Conservation (phyloP, 2,329 filamentous ascomycete genomes). For the Colletotrichum lupini region DNA sequence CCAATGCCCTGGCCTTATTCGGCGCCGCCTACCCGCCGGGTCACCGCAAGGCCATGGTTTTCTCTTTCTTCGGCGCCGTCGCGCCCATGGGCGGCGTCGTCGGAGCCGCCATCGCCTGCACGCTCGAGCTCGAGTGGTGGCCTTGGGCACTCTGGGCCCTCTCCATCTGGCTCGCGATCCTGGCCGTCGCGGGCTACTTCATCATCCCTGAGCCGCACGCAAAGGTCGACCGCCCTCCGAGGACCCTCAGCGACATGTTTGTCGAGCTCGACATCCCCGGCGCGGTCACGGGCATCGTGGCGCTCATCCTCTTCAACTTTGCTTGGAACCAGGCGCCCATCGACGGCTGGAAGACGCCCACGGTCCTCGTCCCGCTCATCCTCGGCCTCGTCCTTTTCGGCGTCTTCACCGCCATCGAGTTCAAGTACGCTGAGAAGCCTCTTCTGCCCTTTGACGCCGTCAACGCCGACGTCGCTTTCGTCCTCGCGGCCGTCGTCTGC, state of each 20-base stretch:
- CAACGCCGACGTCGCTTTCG: conserved; percentile 62
- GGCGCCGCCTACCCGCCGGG: conserved; percentile 68
- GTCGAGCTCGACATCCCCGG: conserved; percentile 53
- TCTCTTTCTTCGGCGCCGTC: conserved; percentile 60
- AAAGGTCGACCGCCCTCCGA: conserved; percentile 26
- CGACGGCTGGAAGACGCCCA: conserved; percentile 67
- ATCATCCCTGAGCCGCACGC: conserved; percentile 47
- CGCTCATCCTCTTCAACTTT: conserved; percentile 72
- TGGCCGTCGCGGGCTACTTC: conserved; percentile 46
- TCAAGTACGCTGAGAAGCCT: conserved; percentile 56
- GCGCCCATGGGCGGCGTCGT: conserved; percentile 58
- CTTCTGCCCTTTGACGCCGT: conserved; percentile 67
- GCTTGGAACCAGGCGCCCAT: conserved; percentile 74
- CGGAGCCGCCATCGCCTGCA: conserved; percentile 52
- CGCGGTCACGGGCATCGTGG: conserved; percentile 58
- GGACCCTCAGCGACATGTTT: conserved; percentile 36
- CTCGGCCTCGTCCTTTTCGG: conserved; percentile 65
- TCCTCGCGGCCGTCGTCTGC: conserved; percentile 63
- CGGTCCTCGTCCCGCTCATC: conserved; percentile 67
- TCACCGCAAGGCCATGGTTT: conserved; percentile 68
- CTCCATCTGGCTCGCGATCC: conserved; percentile 46
- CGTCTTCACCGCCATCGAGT: conserved; percentile 68
- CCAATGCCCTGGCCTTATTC: conserved; percentile 72
- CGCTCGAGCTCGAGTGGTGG: conserved; percentile 56
- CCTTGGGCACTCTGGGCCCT: conserved; percentile 59